Percentiles rank a stretch among this genome's conserved stretches.
Evolutionary conservation across 140 eudicot genomes (phyloP).

Genomic region (Senecio squalidus): DNA sequence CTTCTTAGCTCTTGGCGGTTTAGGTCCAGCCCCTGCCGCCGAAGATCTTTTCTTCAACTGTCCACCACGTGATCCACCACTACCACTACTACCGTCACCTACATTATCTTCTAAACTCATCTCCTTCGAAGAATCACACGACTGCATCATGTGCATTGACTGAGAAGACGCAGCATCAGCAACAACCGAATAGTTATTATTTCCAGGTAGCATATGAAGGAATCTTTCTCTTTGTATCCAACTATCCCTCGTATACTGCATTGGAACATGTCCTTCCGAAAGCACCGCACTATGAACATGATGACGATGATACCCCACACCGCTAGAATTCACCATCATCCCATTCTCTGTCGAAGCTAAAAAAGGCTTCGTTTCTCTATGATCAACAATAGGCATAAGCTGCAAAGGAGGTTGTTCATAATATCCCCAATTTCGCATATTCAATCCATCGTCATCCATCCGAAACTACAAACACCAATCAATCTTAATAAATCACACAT

Average conservation of each 20-base stretch:
- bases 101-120: constrained; percentile 33
- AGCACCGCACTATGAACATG: constrained; percentile 28
- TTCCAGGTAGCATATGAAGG: constrained; percentile 44
- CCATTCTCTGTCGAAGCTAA: constrained; percentile 37
- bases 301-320: constrained; percentile 24
- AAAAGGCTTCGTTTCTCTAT: constrained; percentile 43
- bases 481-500: no score
- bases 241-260: constrained; percentile 50
- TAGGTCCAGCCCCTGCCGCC: constrained; percentile 22
- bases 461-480: constrained; percentile 27
- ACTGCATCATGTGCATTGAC: constrained; percentile 50
- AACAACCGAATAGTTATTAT: constrained; percentile 30
- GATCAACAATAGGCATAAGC: constrained; percentile 48
- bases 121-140: constrained; percentile 34
- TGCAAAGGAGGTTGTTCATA: constrained; percentile 63
- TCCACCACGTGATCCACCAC: constrained; percentile 6
- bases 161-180: constrained; percentile 41
- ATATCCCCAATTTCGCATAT: constrained; percentile 61
- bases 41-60: constrained; percentile 41
- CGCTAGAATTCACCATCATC: constrained; percentile 30
- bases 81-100: constrained; percentile 11
- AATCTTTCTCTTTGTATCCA: constrained; percentile 50
- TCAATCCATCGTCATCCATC: constrained; percentile 66
- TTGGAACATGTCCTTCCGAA: constrained; percentile 40
- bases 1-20: constrained; percentile 55